Evolutionary conservation across 202 grass and related monocot genomes (phyloP).

Genomic region (Musa balbisiana): DNA sequence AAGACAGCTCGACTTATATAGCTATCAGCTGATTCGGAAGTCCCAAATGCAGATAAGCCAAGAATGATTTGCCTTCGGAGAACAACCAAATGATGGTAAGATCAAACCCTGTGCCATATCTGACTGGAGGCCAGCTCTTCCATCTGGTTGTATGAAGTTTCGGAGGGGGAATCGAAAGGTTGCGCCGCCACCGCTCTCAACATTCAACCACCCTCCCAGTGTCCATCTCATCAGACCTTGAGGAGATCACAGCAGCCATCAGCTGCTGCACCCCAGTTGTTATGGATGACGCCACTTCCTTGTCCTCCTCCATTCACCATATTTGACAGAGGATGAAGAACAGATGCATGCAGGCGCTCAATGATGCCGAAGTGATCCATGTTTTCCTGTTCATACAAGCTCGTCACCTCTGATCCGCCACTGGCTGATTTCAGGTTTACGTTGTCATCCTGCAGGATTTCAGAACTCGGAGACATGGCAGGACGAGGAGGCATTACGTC

Average conservation of each 20-base stretch:
- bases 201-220: background rate
- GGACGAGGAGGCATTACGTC: background rate
- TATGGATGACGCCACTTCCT: constrained; percentile 8
- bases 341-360: constrained; percentile 14
- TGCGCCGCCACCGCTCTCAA: background rate
- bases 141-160: constrained; percentile 9
- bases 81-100: background rate
- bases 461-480: constrained; percentile 1
- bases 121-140: no score
- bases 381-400: constrained; percentile 14
- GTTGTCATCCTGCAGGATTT: constrained; percentile 9
- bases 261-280: constrained; percentile 23
- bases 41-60: background rate
- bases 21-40: no score
- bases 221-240: constrained; percentile 52
- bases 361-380: constrained; percentile 22
- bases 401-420: constrained; percentile 21
- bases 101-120: no score
- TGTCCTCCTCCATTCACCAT: constrained; percentile 20
- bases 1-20: no score
- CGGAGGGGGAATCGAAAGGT: constrained; percentile 7
- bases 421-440: constrained; percentile 8
- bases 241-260: constrained; percentile 78
- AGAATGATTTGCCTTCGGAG: constrained; percentile 14
- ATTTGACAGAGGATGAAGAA: background rate